phyloP scores from a whole-genome alignment of 345 rosid genomes.

The Lepidium aucheri region DNA sequence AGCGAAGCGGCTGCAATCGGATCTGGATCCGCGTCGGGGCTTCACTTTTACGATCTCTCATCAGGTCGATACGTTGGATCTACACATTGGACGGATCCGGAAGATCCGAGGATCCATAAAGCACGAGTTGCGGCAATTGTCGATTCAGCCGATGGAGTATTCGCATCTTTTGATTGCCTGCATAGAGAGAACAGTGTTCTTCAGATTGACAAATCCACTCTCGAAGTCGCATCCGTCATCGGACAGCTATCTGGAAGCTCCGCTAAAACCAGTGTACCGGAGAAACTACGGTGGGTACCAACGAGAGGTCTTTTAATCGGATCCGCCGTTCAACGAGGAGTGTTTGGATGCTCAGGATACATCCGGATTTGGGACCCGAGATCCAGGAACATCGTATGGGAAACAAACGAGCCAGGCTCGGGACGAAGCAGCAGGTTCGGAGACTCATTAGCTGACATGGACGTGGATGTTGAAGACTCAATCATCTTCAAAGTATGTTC shows the following conservation, averaged over 20 bases:
- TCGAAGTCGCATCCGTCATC: slow-evolving; percentile 47
- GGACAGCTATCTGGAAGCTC: slow-evolving; percentile 68
- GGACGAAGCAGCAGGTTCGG: slow-evolving; percentile 88
- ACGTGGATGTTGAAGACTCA: slow-evolving; percentile 45
- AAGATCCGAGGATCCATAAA: slow-evolving; percentile 79
- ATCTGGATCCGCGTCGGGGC: slow-evolving; percentile 56
- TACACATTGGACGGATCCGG: slow-evolving; percentile 65
- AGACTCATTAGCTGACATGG: slow-evolving; percentile 79
- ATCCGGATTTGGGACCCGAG: slow-evolving; percentile 85
- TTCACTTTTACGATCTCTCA: slow-evolving; percentile 75
- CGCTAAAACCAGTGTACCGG: slow-evolving; percentile 47
- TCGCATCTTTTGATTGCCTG: slow-evolving; percentile 66
- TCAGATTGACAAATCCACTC: slow-evolving; percentile 72
- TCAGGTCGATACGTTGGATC: slow-evolving; percentile 54
- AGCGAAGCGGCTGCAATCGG: slow-evolving; percentile 61
- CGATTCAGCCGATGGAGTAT: slow-evolving; percentile 45
- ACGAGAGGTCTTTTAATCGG: slow-evolving; percentile 38
- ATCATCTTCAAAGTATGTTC: slow-evolving; percentile 73
- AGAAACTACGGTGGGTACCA: slow-evolving; percentile 71
- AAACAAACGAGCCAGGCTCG: slow-evolving; percentile 85
- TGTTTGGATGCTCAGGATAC: slow-evolving; percentile 85
- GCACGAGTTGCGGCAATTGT: slow-evolving; percentile 59
- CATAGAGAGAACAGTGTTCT: slow-evolving; percentile 73
- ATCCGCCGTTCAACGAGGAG: slow-evolving; percentile 51
- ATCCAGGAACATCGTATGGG: slow-evolving; percentile 59